Evolutionary conservation across 805 yeast species (phyloP).

Genomic region (Ascoidea tarda): DNA sequence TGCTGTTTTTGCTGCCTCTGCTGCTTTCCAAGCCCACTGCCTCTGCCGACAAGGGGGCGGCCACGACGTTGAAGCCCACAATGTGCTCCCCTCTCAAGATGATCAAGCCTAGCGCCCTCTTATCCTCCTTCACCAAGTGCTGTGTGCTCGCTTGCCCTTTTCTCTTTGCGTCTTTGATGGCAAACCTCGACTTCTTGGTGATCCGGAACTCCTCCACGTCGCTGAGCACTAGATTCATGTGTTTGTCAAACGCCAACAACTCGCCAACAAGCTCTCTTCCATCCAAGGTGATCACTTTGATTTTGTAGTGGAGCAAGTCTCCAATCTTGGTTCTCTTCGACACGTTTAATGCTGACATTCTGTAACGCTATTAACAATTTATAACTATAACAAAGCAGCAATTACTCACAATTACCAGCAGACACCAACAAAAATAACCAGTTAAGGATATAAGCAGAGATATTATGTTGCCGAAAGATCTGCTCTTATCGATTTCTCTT

Average conservation of each 20-base stretch:
- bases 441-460: too few species aligned
- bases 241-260: conserved; percentile 77
- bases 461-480: too few species aligned
- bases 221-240: conserved; percentile 72
- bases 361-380: not conserved
- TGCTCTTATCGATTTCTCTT: too few species aligned
- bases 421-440: too few species aligned
- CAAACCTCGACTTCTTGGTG: conserved; percentile 39
- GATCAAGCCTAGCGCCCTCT: conserved; percentile 65
- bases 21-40: conserved; percentile 11
- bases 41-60: conserved; percentile 16
- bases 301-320: conserved; percentile 59
- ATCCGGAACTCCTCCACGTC: conserved; percentile 77
- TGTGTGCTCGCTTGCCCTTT: conserved; percentile 22
- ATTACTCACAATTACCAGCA: too few species aligned
- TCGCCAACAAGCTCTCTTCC: conserved; percentile 68
- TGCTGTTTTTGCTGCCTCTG: conserved; percentile 13
- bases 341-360: not conserved
- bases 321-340: conserved; percentile 16
- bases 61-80: conserved; percentile 28
- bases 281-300: conserved; percentile 66
- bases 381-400: too few species aligned
- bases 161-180: conserved; percentile 20
- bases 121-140: conserved; percentile 40
- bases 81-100: conserved; percentile 84